phyloP scores from a whole-genome alignment of 306 rosid genomes.

The Pyrus communis region DNA sequence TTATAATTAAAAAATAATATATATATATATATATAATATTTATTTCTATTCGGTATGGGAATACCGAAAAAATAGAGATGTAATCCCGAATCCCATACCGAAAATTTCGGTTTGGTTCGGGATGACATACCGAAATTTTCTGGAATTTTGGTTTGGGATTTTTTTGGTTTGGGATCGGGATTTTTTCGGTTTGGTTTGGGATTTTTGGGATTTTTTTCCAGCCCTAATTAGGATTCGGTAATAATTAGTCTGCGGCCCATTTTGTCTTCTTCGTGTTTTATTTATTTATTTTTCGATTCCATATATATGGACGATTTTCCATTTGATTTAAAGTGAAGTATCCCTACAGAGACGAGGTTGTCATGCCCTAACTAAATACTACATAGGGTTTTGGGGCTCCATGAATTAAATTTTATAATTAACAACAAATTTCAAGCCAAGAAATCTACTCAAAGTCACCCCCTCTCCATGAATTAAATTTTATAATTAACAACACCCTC shows the following conservation, averaged over 20 bases:
- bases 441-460: background rate
- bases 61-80: too few relatives aligned
- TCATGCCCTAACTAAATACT: background rate
- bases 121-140: too few relatives aligned
- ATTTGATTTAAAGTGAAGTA: background rate
- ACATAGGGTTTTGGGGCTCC: constrained; percentile 49
- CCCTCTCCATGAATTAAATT: too few relatives aligned
- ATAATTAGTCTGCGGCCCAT: constrained; percentile 10
- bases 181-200: too few relatives aligned
- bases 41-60: too few relatives aligned
- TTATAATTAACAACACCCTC: background rate
- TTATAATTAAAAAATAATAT: too few relatives aligned
- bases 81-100: too few relatives aligned
- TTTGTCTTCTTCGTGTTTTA: constrained; percentile 18
- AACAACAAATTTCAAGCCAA: constrained; percentile 4
- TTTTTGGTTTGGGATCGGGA: too few relatives aligned
- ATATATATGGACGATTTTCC: background rate
- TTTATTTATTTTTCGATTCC: background rate
- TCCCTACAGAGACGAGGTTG: background rate
- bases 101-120: too few relatives aligned
- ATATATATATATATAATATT: too few relatives aligned
- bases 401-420: constrained; percentile 25
- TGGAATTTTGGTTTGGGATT: too few relatives aligned
- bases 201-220: too few relatives aligned
- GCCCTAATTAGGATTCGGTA: background rate